Evolutionary conservation across 371 early-diverging fungal genomes (phyloP).

Genomic region (Pancytospora epiphaga): DNA sequence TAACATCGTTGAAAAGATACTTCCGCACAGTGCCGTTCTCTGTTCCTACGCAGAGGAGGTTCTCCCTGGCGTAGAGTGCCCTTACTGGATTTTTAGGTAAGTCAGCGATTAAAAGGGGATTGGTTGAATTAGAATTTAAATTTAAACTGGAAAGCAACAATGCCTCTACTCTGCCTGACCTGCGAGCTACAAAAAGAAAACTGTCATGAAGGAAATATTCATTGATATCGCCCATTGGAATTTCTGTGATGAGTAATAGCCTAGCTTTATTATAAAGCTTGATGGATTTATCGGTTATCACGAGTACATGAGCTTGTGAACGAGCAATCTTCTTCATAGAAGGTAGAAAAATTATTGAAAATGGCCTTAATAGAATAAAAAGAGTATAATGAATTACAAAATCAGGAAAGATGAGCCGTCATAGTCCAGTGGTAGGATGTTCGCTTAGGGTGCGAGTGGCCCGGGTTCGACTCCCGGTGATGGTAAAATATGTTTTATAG

Average conservation of each 20-base stretch:
- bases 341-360: no score
- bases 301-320: not conserved
- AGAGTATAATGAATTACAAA: no score
- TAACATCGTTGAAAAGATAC: slow-evolving; percentile 2
- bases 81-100: not conserved
- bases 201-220: not conserved
- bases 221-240: not conserved
- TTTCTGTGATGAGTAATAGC: not conserved
- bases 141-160: not conserved
- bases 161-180: not conserved
- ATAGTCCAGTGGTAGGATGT: slow-evolving; percentile 63
- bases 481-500: no score
- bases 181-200: not conserved
- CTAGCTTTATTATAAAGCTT: not conserved
- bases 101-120: not conserved
- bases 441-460: slow-evolving; percentile 64
- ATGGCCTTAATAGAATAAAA: no score
- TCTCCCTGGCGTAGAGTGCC: not conserved
- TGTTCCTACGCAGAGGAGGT: not conserved
- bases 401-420: slow-evolving; percentile 53
- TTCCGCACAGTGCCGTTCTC: slow-evolving; percentile 1
- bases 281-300: not conserved
- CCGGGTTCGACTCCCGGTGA: slow-evolving; percentile 63
- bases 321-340: not conserved
- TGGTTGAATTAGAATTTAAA: no score